Base-by-base conservation (phyloP, 257 asterid species). In the Penstemon davidsonii region DNA sequence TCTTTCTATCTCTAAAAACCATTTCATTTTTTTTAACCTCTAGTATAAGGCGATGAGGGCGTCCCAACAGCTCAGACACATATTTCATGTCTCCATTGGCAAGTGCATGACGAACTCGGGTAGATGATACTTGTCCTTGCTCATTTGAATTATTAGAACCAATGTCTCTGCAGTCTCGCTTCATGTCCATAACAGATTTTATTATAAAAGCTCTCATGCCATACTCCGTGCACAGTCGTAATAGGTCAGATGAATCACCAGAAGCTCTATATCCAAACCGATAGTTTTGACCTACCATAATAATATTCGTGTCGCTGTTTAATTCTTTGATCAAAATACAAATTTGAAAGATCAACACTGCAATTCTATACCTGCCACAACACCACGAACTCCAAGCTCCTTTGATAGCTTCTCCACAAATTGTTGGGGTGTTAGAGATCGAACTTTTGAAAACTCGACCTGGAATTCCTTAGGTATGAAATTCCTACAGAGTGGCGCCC, bases 91-190 rank as follows among this genome's bases (percentile, higher is more conserved):
- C 89, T 4, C 99, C 97, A 4, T 79, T 75, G 55, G 91, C 82
- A 38, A 93, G 96, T 0, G 97, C 99, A 38, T 73, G 80, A 39
- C 99, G 91, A 33, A 93, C 97, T 66, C 96, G 87, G 65, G 99
- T 90, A 33, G 99, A 93, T 36, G 99, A 93, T 47, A 90, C 99
- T 74, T 90, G 99, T 6, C 99, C 99, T 73, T 70, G 78, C 71
- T 93, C 99, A 51, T 86, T 80, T 36, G 90, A 72, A 33, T 82
- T 78, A 33, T n/a, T 55, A 11, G 72, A 59, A 42, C 71, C 66
- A 37, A 61, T 69, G 62, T 33, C 77, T 56, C 7, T 58, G 2
- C 78, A 69, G 61, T 68, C 60, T 70, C 81, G 96, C 66, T 80
- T 82, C 69, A 75, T 85, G 83, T 93, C 99, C 99, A 93, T 93